A percentile compares a stretch with the other conserved stretches of the same genome.
phyloP scores from a whole-genome alignment of 2,329 filamentous ascomycete species.

The Aspergillus versicolor region DNA sequence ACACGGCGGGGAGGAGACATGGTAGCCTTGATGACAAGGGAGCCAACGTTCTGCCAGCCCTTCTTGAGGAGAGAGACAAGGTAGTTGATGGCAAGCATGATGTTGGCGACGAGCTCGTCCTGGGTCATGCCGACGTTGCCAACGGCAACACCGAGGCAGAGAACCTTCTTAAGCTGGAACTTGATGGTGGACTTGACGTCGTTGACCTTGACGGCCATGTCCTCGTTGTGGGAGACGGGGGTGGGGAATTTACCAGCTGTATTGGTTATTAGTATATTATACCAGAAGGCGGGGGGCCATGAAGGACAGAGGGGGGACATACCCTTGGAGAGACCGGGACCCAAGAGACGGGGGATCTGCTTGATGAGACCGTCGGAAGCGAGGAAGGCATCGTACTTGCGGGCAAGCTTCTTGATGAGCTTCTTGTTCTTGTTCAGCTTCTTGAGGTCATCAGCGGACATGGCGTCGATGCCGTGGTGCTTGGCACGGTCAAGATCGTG shows the following conservation, averaged over 20 bases:
- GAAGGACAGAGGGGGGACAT: constrained; percentile 36
- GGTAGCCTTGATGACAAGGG: constrained; percentile 99
- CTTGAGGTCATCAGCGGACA: constrained; percentile 98
- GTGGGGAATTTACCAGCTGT: constrained; percentile 99
- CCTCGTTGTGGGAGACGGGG: constrained; percentile 94
- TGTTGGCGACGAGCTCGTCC: constrained; percentile 96
- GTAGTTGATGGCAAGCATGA: constrained; percentile 99
- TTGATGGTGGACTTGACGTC: constrained; percentile 99
- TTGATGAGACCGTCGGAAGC: constrained; percentile 97
- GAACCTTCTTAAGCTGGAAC: constrained; percentile 99
- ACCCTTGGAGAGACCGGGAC: constrained; percentile 97
- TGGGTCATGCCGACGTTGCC: constrained; percentile 97
- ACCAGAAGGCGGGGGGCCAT: neutral
- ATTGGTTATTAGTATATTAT: constrained; percentile 31
- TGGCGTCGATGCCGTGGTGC: constrained; percentile 97
- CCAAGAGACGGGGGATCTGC: constrained; percentile 99
- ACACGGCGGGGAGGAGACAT: constrained; percentile 98
- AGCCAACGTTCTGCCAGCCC: constrained; percentile 99
- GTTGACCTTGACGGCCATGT: constrained; percentile 91
- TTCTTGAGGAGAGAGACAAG: constrained; percentile 99
- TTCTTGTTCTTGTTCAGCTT: constrained; percentile 99
- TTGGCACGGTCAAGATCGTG: constrained; percentile 99
- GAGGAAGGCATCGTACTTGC: constrained; percentile 99
- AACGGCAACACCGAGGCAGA: constrained; percentile 99
- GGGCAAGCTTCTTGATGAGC: constrained; percentile 99